Percentiles rank a stretch among this genome's conserved stretches.
These are phyloP conservation scores for Phytophthora citricola DNA, from an alignment of 352 stramenopile species.

Conservation along the genomic window DNA sequence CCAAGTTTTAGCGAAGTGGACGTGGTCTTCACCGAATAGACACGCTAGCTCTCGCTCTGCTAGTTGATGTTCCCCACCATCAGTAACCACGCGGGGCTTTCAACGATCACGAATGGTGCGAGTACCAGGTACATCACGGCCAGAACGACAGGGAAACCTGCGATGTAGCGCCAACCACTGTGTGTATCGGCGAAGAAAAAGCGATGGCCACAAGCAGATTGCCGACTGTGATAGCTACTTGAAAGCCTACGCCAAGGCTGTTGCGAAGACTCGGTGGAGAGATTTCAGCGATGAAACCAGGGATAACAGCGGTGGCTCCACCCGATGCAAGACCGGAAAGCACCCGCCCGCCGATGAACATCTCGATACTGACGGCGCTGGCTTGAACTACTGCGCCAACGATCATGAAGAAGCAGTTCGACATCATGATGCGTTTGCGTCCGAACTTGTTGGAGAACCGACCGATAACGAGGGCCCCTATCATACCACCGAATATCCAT, in stretches of 20 bases:
- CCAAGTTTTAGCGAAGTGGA: conserved; percentile 13
- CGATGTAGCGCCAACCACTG: conserved; percentile 28
- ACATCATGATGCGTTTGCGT: conserved; percentile 24
- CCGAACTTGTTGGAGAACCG: conserved; percentile 33
- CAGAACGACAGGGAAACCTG: conserved; percentile 49
- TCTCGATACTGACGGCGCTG: conserved; percentile 23
- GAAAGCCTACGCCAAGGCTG: conserved; percentile 31
- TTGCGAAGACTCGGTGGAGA: conserved; percentile 33
- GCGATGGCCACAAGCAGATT: conserved; percentile 33
- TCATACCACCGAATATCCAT: conserved; percentile 44
- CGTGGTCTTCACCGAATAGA: conserved; percentile 29
- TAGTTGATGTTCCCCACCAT: conserved; percentile 20
- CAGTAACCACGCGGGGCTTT: conserved; percentile 36
- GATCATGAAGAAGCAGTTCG: conserved; percentile 48
- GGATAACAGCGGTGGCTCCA: conserved; percentile 29
- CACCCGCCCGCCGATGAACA: conserved; percentile 40
- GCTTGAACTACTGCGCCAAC: conserved; percentile 40
- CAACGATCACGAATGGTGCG: conserved; percentile 27
- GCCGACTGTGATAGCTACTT: conserved; percentile 34
- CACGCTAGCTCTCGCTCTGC: conserved; percentile 28
- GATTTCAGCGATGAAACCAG: conserved; percentile 39
- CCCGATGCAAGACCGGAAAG: conserved; percentile 35
- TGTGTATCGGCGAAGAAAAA: conserved; percentile 34
- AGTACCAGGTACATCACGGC: conserved; percentile 42
- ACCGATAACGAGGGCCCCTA: conserved; percentile 38